These are phyloP conservation scores for Trifolium dubium DNA, from an alignment of 306 rosid genomes.

Conservation along the genomic window DNA sequence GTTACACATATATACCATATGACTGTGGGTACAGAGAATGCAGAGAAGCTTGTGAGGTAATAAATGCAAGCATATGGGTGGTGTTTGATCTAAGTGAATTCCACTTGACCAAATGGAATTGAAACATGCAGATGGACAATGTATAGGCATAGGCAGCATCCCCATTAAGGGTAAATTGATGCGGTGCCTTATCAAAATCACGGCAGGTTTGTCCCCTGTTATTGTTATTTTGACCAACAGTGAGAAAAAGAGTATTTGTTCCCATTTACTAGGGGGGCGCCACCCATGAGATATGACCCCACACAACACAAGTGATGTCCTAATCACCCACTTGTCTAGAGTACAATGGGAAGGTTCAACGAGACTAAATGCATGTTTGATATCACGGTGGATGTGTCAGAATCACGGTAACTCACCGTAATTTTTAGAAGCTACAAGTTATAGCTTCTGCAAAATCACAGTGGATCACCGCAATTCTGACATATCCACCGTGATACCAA, in stretches of 20 bases:
- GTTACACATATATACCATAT: neutral
- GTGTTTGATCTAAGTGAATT: conserved; percentile 43
- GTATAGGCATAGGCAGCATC: conserved; percentile 34
- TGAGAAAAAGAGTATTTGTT: neutral
- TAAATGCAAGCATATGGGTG: conserved; percentile 49
- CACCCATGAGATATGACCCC: conserved; percentile 30
- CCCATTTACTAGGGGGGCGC: conserved; percentile 25
- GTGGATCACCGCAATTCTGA: too few species aligned
- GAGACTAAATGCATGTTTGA: too few species aligned
- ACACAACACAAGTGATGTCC: conserved; percentile 46
- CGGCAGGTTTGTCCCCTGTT: conserved; percentile 39
- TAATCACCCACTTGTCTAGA: conserved; percentile 32
- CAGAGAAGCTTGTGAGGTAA: conserved; percentile 20
- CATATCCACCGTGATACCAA: too few species aligned
- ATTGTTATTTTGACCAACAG: conserved; percentile 36
- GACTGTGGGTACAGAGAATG: neutral
- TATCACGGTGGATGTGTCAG: too few species aligned
- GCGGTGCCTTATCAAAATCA: conserved; percentile 37
- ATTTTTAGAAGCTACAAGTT: too few species aligned
- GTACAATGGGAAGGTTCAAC: too few species aligned
- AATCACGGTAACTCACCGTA: too few species aligned
- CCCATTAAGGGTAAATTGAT: conserved; percentile 37
- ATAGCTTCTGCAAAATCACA: too few species aligned
- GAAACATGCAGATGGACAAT: neutral
- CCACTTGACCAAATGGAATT: conserved; percentile 41